These are phyloP conservation scores for Floccularia luteovirens DNA, from an alignment of 768 basidiomycete genomes.

Conservation along the genomic window DNA sequence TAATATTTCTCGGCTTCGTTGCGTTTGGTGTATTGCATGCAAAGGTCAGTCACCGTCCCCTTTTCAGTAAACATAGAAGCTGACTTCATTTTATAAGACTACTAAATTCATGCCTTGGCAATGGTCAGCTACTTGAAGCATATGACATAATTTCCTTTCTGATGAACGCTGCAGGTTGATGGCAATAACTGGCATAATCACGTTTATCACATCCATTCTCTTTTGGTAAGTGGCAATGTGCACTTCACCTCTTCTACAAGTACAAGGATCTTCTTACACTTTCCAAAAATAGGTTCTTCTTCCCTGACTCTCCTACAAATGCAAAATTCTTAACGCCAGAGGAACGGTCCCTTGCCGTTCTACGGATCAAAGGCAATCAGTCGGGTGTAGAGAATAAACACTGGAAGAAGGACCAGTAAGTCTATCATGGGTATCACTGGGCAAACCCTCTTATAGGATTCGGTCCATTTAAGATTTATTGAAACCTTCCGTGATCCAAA, in stretches of 20 bases:
- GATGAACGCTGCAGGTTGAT: conserved; percentile 39
- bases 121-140: conserved; percentile 32
- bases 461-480: conserved; percentile 63
- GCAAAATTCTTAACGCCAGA: conserved; percentile 66
- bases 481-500: conserved; percentile 65
- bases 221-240: conserved; percentile 41
- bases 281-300: conserved; percentile 54
- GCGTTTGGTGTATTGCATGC: conserved; percentile 64
- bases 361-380: conserved; percentile 67
- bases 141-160: no score
- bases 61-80: no score
- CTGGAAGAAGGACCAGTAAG: conserved; percentile 76
- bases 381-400: conserved; percentile 77
- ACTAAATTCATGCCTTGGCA: conserved; percentile 61
- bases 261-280: neutral
- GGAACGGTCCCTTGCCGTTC: conserved; percentile 57
- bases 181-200: conserved; percentile 59
- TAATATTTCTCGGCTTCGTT: conserved; percentile 55
- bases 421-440: no score
- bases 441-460: no score
- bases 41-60: no score
- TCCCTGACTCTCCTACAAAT: conserved; percentile 69
- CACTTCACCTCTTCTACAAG: neutral
- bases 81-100: no score
- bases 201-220: conserved; percentile 37